phyloP scores from a whole-genome alignment of 495 filamentous ascomycete genomes.

The Achaetomiella virescens region DNA sequence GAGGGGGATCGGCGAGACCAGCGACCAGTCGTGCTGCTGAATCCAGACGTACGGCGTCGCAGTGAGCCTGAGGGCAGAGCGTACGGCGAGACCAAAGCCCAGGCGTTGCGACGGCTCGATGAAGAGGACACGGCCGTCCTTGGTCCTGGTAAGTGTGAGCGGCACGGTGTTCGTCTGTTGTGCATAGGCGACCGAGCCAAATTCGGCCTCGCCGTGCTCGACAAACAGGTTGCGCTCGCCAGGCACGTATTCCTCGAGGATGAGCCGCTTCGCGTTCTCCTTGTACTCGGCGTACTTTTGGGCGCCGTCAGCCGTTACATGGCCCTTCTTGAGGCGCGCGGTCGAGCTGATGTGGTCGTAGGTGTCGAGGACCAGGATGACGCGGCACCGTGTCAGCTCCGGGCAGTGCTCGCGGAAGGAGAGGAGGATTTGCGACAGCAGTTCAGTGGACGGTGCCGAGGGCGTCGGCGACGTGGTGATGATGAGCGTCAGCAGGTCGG shows the following conservation, averaged over 20 bases:
- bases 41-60: conserved; percentile 44
- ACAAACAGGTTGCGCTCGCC: conserved; percentile 11
- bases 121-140: conserved; percentile 32
- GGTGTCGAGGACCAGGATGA: conserved; percentile 42
- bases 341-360: conserved; percentile 35
- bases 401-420: conserved; percentile 37
- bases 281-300: conserved; percentile 34
- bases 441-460: conserved; percentile 41
- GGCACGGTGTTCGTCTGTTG: conserved; percentile 31
- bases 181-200: conserved; percentile 29
- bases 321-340: conserved; percentile 40
- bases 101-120: conserved; percentile 38
- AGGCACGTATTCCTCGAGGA: conserved; percentile 26
- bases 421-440: conserved; percentile 32
- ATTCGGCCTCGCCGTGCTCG: conserved; percentile 33
- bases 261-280: conserved; percentile 33
- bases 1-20: conserved; percentile 36
- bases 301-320: conserved; percentile 37
- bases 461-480: conserved; percentile 46
- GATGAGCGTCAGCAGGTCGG: conserved; percentile 36
- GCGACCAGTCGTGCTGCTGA: conserved; percentile 45
- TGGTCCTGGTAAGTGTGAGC: conserved; percentile 29
- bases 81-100: conserved; percentile 42
- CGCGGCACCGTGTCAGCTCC: conserved; percentile 27
- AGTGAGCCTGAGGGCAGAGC: conserved; percentile 36